Evolutionary conservation across 176 grass and related monocot genomes (phyloP).

Genomic region (Poa pratensis): DNA sequence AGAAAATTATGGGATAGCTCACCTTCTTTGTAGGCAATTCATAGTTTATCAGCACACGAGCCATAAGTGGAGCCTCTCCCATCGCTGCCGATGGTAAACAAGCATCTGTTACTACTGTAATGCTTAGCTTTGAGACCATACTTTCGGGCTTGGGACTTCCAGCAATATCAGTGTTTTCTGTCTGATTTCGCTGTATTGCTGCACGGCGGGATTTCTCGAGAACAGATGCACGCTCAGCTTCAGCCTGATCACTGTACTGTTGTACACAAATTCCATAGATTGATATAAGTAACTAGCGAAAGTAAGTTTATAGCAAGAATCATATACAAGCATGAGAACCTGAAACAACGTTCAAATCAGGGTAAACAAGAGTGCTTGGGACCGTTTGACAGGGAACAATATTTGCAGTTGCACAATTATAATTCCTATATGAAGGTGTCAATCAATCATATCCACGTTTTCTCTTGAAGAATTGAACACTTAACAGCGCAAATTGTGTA

Average conservation of each 20-base stretch:
- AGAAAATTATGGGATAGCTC: conserved; percentile 11
- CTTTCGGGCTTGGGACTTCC: conserved; percentile 54
- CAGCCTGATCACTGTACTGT: conserved; percentile 88
- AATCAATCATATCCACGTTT: not conserved
- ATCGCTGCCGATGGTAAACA: conserved; percentile 68
- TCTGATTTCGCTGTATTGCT: conserved; percentile 65
- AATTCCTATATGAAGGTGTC: not conserved
- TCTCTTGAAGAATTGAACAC: not conserved
- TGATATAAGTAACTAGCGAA: conserved; percentile 4
- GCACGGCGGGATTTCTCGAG: conserved; percentile 75
- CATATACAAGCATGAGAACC: not conserved
- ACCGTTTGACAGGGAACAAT: not conserved
- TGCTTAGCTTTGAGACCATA: conserved; percentile 50
- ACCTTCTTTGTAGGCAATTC: conserved; percentile 91
- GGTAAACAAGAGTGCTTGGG: not conserved
- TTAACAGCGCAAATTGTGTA: not conserved
- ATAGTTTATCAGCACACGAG: conserved; percentile 84
- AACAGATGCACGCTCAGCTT: conserved; percentile 69
- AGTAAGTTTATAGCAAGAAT: conserved; percentile 8
- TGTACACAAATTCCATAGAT: conserved; percentile 32
- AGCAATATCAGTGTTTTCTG: conserved; percentile 34
- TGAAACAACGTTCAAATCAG: conserved; percentile 13
- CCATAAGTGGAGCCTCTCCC: conserved; percentile 75
- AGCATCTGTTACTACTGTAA: conserved; percentile 83
- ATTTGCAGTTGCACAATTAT: not conserved